A percentile compares a stretch with the other conserved stretches of the same genome.
These are phyloP conservation scores for Volvox africanus DNA, from an alignment of 139 green algal species.

Conservation along the genomic window DNA sequence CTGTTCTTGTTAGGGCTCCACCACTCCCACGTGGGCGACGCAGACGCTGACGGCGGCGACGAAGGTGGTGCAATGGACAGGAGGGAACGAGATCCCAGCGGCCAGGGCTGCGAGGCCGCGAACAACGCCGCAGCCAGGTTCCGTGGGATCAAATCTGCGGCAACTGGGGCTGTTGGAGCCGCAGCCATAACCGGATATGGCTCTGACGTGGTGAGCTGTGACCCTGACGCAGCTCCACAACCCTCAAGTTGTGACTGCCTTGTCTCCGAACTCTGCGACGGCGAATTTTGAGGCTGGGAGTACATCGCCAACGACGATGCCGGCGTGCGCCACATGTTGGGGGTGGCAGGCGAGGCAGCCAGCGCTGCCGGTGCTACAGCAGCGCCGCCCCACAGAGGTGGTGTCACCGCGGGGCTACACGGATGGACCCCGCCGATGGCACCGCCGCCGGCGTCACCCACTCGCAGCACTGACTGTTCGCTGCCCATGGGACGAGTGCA, in stretches of 20 bases:
- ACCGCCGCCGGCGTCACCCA: not conserved
- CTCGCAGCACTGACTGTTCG: not conserved
- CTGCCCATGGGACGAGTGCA: not conserved
- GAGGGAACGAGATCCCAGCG: not conserved
- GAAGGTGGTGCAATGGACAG: not conserved
- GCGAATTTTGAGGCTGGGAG: not conserved
- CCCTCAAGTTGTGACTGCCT: too few species aligned
- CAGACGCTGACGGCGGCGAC: not conserved
- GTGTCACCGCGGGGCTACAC: not conserved
- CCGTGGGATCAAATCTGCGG: not conserved
- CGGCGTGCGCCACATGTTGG: not conserved
- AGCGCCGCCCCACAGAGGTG: not conserved
- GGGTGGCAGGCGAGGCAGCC: not conserved
- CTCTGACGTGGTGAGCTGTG: not conserved
- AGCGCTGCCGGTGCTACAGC: not conserved
- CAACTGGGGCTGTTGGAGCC: not conserved
- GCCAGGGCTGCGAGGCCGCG: not conserved
- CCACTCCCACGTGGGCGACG: not conserved
- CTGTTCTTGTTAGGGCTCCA: not conserved
- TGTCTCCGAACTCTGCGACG: too few species aligned
- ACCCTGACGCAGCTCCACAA: not conserved
- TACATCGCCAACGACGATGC: not conserved
- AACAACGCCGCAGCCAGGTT: constrained; percentile 2
- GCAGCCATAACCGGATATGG: not conserved
- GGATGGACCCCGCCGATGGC: not conserved